Conservation (phyloP, 208 protist species). For the Trypanosoma cruzi region DNA sequence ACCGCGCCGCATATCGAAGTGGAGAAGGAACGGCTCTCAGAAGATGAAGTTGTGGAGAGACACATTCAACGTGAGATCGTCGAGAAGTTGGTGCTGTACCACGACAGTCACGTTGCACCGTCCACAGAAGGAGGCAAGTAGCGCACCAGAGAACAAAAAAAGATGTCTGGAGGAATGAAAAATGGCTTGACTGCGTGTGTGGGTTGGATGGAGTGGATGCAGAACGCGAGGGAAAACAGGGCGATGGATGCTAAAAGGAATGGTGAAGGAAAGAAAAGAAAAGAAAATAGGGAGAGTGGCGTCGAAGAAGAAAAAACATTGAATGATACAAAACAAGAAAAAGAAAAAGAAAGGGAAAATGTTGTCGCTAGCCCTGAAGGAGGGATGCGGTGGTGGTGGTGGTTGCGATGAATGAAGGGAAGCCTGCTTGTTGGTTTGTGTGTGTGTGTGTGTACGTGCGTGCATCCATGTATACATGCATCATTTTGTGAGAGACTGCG, state of each 20-base stretch:
- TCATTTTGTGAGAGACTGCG: not conserved
- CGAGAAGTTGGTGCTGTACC: slow-evolving; percentile 25
- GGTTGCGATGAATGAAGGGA: not conserved
- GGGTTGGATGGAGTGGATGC: not conserved
- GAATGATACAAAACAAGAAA: no score
- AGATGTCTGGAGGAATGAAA: not conserved
- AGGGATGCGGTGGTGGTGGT: not conserved
- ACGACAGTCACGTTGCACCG: slow-evolving; percentile 36
- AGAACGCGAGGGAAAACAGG: not conserved
- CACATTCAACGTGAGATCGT: slow-evolving; percentile 31
- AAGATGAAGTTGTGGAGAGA: slow-evolving; percentile 18
- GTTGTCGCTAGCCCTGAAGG: no score
- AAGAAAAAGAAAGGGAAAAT: no score
- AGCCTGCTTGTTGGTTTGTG: not conserved
- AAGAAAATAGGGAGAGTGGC: no score
- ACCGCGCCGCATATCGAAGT: not conserved
- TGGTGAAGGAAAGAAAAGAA: not conserved
- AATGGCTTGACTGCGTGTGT: not conserved
- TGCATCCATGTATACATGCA: no score
- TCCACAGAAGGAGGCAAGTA: not conserved
- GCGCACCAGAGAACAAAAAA: not conserved
- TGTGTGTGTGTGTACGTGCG: not conserved
- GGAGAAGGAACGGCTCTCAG: not conserved
- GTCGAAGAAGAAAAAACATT: no score
- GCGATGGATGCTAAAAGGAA: not conserved